These are phyloP conservation scores for Triangularia setosa DNA, from an alignment of 2,329 filamentous ascomycete genomes.

Conservation along the genomic window DNA sequence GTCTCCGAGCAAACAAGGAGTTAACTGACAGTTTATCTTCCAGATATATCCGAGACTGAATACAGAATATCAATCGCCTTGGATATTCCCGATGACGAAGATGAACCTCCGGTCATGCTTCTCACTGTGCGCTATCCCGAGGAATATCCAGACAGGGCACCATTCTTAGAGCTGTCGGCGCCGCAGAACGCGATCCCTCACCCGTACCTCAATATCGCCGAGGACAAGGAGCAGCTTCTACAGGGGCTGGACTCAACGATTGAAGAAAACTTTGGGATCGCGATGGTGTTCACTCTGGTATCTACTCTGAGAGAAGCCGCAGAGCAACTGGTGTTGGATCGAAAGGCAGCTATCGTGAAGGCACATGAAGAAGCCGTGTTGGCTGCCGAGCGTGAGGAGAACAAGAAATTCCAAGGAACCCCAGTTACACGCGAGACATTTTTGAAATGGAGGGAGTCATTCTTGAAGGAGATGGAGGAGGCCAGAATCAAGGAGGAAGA, in stretches of 20 bases:
- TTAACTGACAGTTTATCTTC: constrained; percentile 2
- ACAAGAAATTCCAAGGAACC: constrained; percentile 91
- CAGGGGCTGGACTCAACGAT: constrained; percentile 68
- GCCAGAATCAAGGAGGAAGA: constrained; percentile 64
- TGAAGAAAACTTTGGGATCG: constrained; percentile 92
- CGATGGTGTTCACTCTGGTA: constrained; percentile 92
- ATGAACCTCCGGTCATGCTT: constrained; percentile 67
- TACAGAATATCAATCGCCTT: constrained; percentile 84
- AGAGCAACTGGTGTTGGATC: constrained; percentile 76
- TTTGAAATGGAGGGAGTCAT: constrained; percentile 73
- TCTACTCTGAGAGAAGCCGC: constrained; percentile 84
- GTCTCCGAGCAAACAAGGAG: constrained; percentile 14
- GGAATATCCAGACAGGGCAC: constrained; percentile 83
- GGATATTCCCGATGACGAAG: constrained; percentile 65
- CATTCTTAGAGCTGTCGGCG: constrained; percentile 72
- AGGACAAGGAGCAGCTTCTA: constrained; percentile 74
- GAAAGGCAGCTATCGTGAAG: constrained; percentile 61
- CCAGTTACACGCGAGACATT: constrained; percentile 85
- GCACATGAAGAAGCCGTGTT: constrained; percentile 51
- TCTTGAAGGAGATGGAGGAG: constrained; percentile 77
- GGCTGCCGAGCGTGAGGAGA: constrained; percentile 81
- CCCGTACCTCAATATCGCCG: constrained; percentile 70
- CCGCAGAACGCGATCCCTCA: constrained; percentile 67
- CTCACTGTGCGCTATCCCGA: constrained; percentile 88
- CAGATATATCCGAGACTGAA: constrained; percentile 86